A percentile compares a stretch with the other conserved stretches of the same genome.
phyloP scores from a whole-genome alignment of 768 basidiomycete genomes.

The Strobilomyces confusus region DNA sequence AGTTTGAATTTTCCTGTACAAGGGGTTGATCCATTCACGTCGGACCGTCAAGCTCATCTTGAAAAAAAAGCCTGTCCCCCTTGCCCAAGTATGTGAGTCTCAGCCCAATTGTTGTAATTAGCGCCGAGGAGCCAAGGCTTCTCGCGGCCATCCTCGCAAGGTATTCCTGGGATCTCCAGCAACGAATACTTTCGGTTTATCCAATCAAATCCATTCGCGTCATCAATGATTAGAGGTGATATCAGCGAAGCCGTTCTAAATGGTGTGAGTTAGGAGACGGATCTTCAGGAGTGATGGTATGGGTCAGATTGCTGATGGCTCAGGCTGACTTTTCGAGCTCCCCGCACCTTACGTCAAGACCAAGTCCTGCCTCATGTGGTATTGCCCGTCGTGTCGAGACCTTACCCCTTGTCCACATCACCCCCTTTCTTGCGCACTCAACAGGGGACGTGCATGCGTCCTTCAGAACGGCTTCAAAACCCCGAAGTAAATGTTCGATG shows the following conservation, averaged over 20 bases:
- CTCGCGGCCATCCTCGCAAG: too few relatives aligned
- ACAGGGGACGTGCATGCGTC: conserved; percentile 53
- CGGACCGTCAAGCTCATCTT: too few relatives aligned
- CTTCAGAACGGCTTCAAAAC: conserved; percentile 39
- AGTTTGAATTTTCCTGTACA: too few relatives aligned
- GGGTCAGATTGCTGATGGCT: conserved; percentile 11
- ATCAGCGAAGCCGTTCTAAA: conserved; percentile 71
- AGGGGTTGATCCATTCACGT: too few relatives aligned
- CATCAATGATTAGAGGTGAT: conserved; percentile 50
- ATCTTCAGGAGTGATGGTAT: conserved; percentile 62
- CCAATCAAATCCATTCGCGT: conserved; percentile 64
- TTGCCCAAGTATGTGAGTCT: too few relatives aligned
- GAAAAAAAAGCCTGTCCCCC: too few relatives aligned
- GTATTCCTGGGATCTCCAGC: too few relatives aligned
- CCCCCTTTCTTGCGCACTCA: conserved; percentile 35
- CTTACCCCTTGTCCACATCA: too few relatives aligned
- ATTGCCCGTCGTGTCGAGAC: too few relatives aligned
- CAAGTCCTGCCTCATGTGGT: conserved; percentile 35
- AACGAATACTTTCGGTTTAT: too few relatives aligned
- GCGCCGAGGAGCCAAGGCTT: too few relatives aligned
- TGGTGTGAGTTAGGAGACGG: conserved; percentile 68
- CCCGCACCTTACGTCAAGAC: conserved; percentile 54
- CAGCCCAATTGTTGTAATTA: too few relatives aligned
- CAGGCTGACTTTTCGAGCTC: conserved; percentile 58
- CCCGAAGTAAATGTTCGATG: conserved; percentile 11